phyloP scores from a whole-genome alignment of 257 asterid genomes.

The Solanum pennellii region DNA sequence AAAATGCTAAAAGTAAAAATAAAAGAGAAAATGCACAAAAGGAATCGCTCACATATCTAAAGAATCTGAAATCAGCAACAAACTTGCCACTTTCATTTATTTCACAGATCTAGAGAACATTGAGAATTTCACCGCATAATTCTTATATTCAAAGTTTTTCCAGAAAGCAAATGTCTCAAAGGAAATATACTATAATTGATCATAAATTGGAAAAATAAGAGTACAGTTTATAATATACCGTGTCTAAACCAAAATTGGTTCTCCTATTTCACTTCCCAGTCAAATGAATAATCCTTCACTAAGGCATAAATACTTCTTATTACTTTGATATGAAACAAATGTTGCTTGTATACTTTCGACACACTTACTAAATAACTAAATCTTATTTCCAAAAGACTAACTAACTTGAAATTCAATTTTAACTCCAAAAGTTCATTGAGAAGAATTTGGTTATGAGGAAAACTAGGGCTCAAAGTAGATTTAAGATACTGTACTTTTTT shows the following conservation, averaged over 20 bases:
- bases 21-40: background rate
- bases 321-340: background rate
- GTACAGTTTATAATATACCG: background rate
- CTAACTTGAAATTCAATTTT: background rate
- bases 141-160: background rate
- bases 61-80: background rate
- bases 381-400: background rate
- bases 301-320: background rate
- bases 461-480: background rate
- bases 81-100: background rate
- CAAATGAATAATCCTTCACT: background rate
- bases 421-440: background rate
- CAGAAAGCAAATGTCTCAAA: background rate
- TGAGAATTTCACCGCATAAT: background rate
- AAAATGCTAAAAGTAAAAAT: background rate
- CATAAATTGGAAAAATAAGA: background rate
- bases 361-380: background rate
- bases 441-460: background rate
- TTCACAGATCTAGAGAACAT: background rate
- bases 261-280: background rate
- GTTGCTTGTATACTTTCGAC: background rate
- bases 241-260: background rate
- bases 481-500: background rate
- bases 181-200: background rate
- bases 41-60: background rate